Evolutionary conservation across 2,329 filamentous ascomycete genomes (phyloP), one percentile per base, ranked within the genome.

Genomic region (Aspergillus ochraceus): DNA sequence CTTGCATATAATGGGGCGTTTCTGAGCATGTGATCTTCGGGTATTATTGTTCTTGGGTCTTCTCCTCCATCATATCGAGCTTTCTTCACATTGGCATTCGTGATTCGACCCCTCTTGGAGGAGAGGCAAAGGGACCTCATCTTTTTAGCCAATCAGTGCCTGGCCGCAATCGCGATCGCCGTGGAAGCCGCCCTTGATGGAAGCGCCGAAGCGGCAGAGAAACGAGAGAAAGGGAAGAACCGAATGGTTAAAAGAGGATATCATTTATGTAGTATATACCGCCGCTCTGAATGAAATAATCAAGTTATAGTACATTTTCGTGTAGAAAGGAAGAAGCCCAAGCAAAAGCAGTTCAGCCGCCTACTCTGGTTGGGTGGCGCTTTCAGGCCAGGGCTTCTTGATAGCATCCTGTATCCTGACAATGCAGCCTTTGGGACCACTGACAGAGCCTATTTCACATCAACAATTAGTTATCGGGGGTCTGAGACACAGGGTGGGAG

Each of bases 391-490:
- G 24, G 87, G 84, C 81, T 96, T 95, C 84, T 96, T 96, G 75
- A 95, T 85, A 14, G 95, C 90, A 77, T 99, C 95, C 74, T 96
- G 90, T 58, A 99, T 82, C 78, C 88, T 88, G 62, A 99, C 90
- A 59, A 93, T 79, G 65, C 90, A 88, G 61, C 92, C 90, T 79
- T 96, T 96, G 60, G 94, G 94, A 0, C 95, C 95, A 36, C 90
- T 90, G 47, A 99, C 88, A 65, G 88, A 85, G 30, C 86, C 85
- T 87, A 63, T 22, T 66, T 65, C 49, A 20, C 19, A 61, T 45
- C 19, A 14, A 45, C 26, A 2, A 19, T 63, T 55, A 67, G 65
- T 20, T 12, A 9, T 51, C 47, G 49, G 8, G 9, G 17, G 22
- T 26, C 12, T 62, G 10, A 26, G 36, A n/a, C 8, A 24, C 20